phyloP scores from a whole-genome alignment of 805 yeast genomes.

The Candida namnaoensis region DNA sequence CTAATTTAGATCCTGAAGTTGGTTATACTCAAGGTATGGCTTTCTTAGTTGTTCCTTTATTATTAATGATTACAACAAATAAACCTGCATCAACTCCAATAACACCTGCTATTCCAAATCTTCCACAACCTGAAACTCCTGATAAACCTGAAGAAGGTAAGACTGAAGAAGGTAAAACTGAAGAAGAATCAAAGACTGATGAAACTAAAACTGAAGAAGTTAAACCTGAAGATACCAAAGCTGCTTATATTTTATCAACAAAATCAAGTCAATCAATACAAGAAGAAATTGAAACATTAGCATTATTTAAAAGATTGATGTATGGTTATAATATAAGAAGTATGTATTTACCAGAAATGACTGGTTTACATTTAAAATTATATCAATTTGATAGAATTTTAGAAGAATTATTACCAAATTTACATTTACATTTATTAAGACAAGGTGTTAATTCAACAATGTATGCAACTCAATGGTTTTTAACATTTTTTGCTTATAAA shows the following conservation, averaged over 20 bases:
- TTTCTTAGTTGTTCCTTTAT: slow-evolving; percentile 77
- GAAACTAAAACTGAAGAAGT: too few species aligned
- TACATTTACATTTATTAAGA: slow-evolving; percentile 67
- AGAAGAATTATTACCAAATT: slow-evolving; percentile 65
- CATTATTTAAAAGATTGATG: slow-evolving; percentile 76
- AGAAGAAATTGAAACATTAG: slow-evolving; percentile 73
- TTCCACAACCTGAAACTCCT: neutral
- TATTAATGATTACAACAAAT: slow-evolving; percentile 52
- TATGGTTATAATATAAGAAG: slow-evolving; percentile 73
- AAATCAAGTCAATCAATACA: slow-evolving; percentile 5
- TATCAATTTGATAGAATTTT: slow-evolving; percentile 87
- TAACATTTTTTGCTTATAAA: slow-evolving; percentile 90
- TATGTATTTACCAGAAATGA: slow-evolving; percentile 83
- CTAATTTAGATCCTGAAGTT: slow-evolving; percentile 81
- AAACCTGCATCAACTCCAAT: neutral
- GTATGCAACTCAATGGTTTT: slow-evolving; percentile 98
- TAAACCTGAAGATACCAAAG: too few species aligned
- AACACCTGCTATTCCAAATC: neutral
- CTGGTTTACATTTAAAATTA: slow-evolving; percentile 75
- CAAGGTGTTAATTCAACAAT: slow-evolving; percentile 88
- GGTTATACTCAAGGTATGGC: slow-evolving; percentile 99
- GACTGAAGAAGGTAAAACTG: too few species aligned
- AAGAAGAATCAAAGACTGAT: too few species aligned
- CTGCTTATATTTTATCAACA: too few species aligned
- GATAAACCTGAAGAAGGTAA: too few species aligned